Percentiles rank a stretch among this genome's conserved stretches.
Evolutionary conservation across 2,329 filamentous ascomycete genomes (phyloP).

Genomic region (Fonsecaea pedrosoi): DNA sequence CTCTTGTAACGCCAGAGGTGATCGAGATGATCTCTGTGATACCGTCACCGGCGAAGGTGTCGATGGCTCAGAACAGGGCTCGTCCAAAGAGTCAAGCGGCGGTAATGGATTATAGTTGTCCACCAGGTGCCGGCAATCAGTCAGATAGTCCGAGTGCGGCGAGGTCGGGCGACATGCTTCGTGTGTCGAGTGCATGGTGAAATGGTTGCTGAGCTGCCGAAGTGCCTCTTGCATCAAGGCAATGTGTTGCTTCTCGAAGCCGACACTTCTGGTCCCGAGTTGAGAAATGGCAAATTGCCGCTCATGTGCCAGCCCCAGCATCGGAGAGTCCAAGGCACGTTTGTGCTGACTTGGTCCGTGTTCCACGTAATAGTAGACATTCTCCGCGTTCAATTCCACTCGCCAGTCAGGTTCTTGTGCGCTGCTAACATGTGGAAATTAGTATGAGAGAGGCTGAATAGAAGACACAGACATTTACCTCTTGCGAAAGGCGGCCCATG

Average conservation of each 20-base stretch:
- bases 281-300: constrained; percentile 37
- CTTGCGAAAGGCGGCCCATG: constrained; percentile 29
- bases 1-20: constrained; percentile 13
- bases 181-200: constrained; percentile 10
- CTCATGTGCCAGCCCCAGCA: constrained; percentile 37
- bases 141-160: constrained; percentile 19
- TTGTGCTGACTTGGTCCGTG: constrained; percentile 28
- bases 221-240: constrained; percentile 20
- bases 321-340: constrained; percentile 30
- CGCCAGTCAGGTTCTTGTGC: constrained; percentile 26
- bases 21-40: not conserved
- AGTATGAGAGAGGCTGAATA: not conserved
- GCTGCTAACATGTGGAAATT: constrained; percentile 13
- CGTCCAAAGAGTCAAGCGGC: constrained; percentile 7
- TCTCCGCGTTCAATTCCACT: constrained; percentile 33
- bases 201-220: constrained; percentile 3
- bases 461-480: constrained; percentile 17
- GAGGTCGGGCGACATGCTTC: constrained; percentile 20
- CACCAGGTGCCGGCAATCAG: constrained; percentile 9
- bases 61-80: not conserved
- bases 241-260: constrained; percentile 32
- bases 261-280: constrained; percentile 22
- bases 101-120: constrained; percentile 3
- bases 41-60: not conserved
- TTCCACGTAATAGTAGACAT: constrained; percentile 27